Evolutionary conservation across 2,329 filamentous ascomycete species (phyloP), one percentile per base, ranked within the genome.

Genomic region (Venturia effusa): DNA sequence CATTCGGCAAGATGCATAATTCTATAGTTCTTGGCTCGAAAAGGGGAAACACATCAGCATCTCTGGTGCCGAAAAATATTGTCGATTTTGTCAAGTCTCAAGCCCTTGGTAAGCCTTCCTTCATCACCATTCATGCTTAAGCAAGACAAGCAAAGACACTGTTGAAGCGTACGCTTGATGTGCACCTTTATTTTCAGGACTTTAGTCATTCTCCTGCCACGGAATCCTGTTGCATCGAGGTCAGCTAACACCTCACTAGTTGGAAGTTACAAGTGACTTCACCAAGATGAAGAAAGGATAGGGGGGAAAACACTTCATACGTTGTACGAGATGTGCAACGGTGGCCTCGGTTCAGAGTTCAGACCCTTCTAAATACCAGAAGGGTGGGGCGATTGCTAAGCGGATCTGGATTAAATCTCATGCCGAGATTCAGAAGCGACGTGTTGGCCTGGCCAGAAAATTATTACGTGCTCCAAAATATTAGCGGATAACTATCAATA

Each of bases 1-100:
- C 59, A 41, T 60, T 27, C 59, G 27, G 59, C 59, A 30, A 60
- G 59, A 60, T 60, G 32, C 34, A 32, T 43, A 24, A 8, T 60
- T 39, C 59, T 60, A n/a, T 60, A 43, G 11, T 43, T 27, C 3
- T 51, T 27, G 11, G 24, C n/a, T 27, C 11, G 22, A 7, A 27
- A 27, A 11, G 45, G 2, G 22, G 22, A 51, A 27, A 51, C 13
- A 6, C 13, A 51, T 11, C 22, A 27, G 45, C 45, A 51, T 3
- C 24, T 30, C 17, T 13, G 22, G 8, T 24, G 13, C 22, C 30
- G 27, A n/a, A 37, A 34, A 8, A 54, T 54, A 30, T 57, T 13
- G 22, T 32, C 24, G 32, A 32, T 17, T 51, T 27, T 27, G 11
- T 27, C 10, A 27, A 27, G 11, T 27, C 22, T 27, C 22, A 13